Percentiles rank a stretch among this genome's conserved stretches.
These are phyloP conservation scores for Pulveroboletus sp. DNA, from an alignment of 1,284 basidiomycete genomes.

Conservation along the genomic window DNA sequence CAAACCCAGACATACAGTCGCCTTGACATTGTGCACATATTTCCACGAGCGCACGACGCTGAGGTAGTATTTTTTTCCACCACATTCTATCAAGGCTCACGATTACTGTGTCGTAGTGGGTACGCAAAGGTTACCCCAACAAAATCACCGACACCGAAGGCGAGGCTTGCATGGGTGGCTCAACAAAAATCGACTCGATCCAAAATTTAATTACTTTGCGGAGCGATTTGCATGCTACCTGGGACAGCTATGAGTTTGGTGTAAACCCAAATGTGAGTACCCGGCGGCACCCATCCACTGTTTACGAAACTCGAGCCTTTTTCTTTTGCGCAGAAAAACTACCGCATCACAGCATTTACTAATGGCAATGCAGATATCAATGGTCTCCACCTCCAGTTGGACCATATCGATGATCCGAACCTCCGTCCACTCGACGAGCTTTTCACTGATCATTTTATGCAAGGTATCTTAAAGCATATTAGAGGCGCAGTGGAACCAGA, in stretches of 20 bases:
- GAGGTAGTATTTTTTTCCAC: not conserved
- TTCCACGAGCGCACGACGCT: not conserved
- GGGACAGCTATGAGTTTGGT: constrained; percentile 2
- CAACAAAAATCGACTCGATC: not conserved
- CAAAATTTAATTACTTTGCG: constrained; percentile 1
- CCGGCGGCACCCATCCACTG: too few species aligned
- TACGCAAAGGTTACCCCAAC: not conserved
- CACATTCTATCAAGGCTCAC: too few species aligned
- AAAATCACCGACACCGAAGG: constrained; percentile 1
- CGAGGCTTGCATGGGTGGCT: not conserved
- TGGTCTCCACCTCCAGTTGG: not conserved
- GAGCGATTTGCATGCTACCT: not conserved
- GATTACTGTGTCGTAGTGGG: not conserved
- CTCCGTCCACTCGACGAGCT: not conserved
- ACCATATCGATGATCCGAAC: not conserved
- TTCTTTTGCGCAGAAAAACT: not conserved
- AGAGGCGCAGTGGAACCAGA: not conserved
- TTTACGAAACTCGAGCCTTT: too few species aligned
- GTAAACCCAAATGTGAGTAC: not conserved
- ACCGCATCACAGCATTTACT: constrained; percentile 1
- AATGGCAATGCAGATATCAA: not conserved
- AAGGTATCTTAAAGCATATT: not conserved
- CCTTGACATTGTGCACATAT: not conserved
- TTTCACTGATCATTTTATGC: constrained; percentile 1
- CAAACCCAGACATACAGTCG: not conserved